Conservation (phyloP, 306 rosid species). For the Clitoria ternatea region DNA sequence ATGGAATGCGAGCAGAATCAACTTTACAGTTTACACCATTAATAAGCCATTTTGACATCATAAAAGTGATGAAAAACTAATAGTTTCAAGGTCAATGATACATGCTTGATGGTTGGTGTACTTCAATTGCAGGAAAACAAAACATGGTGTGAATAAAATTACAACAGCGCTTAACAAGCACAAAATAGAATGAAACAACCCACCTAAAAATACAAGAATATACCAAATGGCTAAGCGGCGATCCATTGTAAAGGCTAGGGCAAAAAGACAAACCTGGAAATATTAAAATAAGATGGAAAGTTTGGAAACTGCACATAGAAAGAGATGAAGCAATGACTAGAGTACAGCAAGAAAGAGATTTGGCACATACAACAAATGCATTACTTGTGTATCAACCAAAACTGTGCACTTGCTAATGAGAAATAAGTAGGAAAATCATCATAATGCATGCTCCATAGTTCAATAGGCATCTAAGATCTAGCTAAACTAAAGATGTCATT, state of each 20-base stretch:
- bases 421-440: neutral
- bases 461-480: neutral
- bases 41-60: neutral
- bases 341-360: neutral
- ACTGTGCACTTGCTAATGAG: constrained; percentile 5
- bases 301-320: constrained; percentile 16
- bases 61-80: neutral
- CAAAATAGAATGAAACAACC: constrained; percentile 25
- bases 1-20: constrained; percentile 7
- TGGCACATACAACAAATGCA: constrained; percentile 2
- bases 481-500: neutral
- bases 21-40: neutral
- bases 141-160: constrained; percentile 1
- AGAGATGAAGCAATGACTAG: neutral
- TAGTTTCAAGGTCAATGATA: neutral
- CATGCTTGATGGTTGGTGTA: neutral
- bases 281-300: constrained; percentile 15
- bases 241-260: constrained; percentile 68
- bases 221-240: constrained; percentile 79
- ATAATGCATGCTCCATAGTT: neutral
- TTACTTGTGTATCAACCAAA: neutral
- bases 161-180: neutral
- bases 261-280: constrained; percentile 72
- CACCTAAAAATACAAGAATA: constrained; percentile 60
- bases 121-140: constrained; percentile 12